Evolutionary conservation across 805 yeast genomes (phyloP).

Genomic region (Hyphopichia homilentoma): DNA sequence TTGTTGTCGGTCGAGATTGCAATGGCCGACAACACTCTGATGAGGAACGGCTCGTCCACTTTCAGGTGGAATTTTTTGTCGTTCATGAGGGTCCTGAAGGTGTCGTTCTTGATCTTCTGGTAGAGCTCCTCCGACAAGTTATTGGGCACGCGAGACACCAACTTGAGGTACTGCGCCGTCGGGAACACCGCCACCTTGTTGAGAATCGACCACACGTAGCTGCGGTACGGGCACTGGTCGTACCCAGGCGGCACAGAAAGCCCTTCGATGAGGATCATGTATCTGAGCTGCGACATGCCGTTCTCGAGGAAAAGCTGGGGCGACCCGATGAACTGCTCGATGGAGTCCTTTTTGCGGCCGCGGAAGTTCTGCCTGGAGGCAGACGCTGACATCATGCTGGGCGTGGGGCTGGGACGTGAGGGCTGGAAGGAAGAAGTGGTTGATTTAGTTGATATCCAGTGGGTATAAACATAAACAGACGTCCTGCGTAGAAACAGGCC

Average conservation of each 20-base stretch:
- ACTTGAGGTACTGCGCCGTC: conserved; percentile 50
- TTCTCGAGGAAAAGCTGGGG: conserved; percentile 33
- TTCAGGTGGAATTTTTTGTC: conserved; percentile 59
- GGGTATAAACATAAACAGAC: too few relatives aligned
- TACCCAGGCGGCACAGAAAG: conserved; percentile 38
- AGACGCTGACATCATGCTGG: too few relatives aligned
- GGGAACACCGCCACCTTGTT: conserved; percentile 58
- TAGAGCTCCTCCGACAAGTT: conserved; percentile 45
- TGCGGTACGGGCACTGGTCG: conserved; percentile 62
- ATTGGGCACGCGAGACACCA: conserved; percentile 52
- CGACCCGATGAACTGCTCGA: conserved; percentile 35
- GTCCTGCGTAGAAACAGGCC: not conserved
- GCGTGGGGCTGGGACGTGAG: too few relatives aligned
- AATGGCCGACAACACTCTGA: conserved; percentile 68
- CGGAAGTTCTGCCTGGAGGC: not conserved
- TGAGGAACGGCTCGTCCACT: conserved; percentile 67
- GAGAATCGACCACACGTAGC: conserved; percentile 78
- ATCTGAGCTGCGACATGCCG: conserved; percentile 31
- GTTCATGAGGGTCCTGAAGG: conserved; percentile 79
- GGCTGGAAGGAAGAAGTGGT: too few relatives aligned
- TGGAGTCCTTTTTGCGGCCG: conserved; percentile 34
- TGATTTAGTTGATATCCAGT: too few relatives aligned
- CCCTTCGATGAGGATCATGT: conserved; percentile 41
- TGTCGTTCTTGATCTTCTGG: conserved; percentile 76
- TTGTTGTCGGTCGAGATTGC: conserved; percentile 44